Evolutionary conservation across 768 basidiomycete species (phyloP), one percentile per base, ranked within the genome.

Genomic region (Rhizopogon rudus): DNA sequence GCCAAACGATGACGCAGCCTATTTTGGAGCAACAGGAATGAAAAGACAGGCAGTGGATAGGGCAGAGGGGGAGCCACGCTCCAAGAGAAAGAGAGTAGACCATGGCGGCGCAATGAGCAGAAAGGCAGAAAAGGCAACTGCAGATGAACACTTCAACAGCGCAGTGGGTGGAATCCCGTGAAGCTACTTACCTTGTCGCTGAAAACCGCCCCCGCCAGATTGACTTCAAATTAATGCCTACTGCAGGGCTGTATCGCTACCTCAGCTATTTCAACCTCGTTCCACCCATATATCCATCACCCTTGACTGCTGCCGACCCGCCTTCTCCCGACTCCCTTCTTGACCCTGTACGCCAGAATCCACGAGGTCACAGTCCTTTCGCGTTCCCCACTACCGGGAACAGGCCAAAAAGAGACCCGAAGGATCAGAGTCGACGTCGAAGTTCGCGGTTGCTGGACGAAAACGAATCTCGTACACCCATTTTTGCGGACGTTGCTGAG

Each of bases 401-500:
- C 64, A 71, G 90, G 40, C 83, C 88, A 41, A 81, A 86, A 41
- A 81, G 90, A 12, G 87, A 89, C 56, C 75, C 80, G 4, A 82
- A 83, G 60, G 83, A 84, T 48, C 74, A 62, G 43, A 78, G 61
- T 55, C 77, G 88, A 35, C 75, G 88, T 31, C 76, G 89, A 53
- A 91, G 88, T 63, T 86, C 88, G 16, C 81, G 91, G 39, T 63
- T 90, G 40, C 68, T 84, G 46, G 89, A 91, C 61, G 90, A 91
- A 39, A 80, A 42, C 60, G 71, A 54, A 72, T 67, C 55, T 66
- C 81, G 84, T 17, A 79, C 81, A 8, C 86, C 89, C 2, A 80
- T 91, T 51, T 67, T 91, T 54, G 80, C 86, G 9, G 91, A 93
- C 65, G 65, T 86, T 12, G 77, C 75, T 35, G 89, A 91, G 39